phyloP scores from a whole-genome alignment of 1,284 basidiomycete species.

The Lentinula novae-zelandiae region DNA sequence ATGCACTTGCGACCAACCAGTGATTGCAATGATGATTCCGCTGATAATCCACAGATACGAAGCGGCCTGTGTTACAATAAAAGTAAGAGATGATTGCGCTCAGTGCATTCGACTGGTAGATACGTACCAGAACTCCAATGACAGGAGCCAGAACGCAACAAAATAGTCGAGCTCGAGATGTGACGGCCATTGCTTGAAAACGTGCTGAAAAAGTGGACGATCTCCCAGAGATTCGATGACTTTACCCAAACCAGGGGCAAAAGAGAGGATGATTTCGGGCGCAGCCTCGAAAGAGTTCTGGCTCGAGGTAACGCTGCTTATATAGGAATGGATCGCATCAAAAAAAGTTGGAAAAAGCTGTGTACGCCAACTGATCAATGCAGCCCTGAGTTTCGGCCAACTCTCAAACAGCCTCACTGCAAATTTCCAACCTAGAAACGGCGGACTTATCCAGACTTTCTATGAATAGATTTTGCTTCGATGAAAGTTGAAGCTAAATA shows the following conservation, averaged over 20 bases:
- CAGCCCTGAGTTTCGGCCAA: background rate
- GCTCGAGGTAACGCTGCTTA: background rate
- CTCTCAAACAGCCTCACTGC: background rate
- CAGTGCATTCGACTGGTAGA: background rate
- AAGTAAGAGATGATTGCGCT: background rate
- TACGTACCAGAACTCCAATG: slow-evolving; percentile 53
- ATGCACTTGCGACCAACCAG: slow-evolving; percentile 40
- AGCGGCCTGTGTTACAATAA: slow-evolving; percentile 28
- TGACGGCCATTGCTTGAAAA: background rate
- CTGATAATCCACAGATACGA: slow-evolving; percentile 40
- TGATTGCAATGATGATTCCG: slow-evolving; percentile 36
- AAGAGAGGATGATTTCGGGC: slow-evolving; percentile 4
- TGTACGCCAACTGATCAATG: background rate
- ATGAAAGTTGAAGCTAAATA: background rate
- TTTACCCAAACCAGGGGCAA: slow-evolving; percentile 1
- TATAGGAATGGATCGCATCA: background rate
- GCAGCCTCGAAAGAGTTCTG: background rate
- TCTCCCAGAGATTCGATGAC: slow-evolving; percentile 10
- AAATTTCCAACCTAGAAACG: too few species aligned
- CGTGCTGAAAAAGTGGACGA: background rate
- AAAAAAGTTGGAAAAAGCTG: background rate
- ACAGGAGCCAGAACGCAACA: slow-evolving; percentile 62
- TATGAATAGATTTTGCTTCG: background rate
- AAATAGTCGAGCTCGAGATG: slow-evolving; percentile 28
- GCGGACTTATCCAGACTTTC: background rate